These are phyloP conservation scores for Rhododendron molle DNA, from an alignment of 148 eudicot genomes.

Conservation along the genomic window DNA sequence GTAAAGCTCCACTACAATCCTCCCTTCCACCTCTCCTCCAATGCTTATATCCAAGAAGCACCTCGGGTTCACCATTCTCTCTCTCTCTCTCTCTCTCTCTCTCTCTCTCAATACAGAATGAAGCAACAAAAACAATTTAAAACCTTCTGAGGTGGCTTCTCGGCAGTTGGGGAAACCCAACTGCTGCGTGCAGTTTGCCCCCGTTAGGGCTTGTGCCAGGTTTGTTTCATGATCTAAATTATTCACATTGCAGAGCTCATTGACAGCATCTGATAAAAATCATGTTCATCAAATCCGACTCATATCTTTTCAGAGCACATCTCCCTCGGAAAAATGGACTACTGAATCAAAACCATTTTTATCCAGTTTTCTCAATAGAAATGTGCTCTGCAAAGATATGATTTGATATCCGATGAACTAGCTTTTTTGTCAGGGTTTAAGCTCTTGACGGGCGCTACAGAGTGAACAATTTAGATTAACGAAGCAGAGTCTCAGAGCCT, in stretches of 20 bases:
- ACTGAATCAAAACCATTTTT: too few species aligned
- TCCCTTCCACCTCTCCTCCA: slow-evolving; percentile 69
- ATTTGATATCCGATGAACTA: not conserved
- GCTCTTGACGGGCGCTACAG: not conserved
- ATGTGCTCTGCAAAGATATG: not conserved
- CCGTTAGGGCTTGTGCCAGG: not conserved
- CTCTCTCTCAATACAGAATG: not conserved
- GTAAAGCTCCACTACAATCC: slow-evolving; percentile 68
- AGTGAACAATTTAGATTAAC: not conserved
- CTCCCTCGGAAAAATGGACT: too few species aligned
- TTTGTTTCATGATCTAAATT: not conserved
- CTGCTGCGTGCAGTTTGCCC: not conserved
- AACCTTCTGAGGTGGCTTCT: not conserved
- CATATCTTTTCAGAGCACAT: too few species aligned
- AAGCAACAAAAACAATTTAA: not conserved
- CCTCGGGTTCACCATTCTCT: slow-evolving; percentile 37
- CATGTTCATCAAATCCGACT: too few species aligned
- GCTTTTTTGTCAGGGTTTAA: too few species aligned
- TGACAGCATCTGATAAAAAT: not conserved
- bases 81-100: not conserved
- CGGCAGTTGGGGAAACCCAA: not conserved
- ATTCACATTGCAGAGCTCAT: not conserved
- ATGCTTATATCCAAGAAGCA: slow-evolving; percentile 70
- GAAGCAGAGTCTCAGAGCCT: too few species aligned
- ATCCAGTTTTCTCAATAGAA: not conserved